These are phyloP conservation scores for Epichloe typhina DNA, from an alignment of 2,329 filamentous ascomycete genomes.

Conservation along the genomic window DNA sequence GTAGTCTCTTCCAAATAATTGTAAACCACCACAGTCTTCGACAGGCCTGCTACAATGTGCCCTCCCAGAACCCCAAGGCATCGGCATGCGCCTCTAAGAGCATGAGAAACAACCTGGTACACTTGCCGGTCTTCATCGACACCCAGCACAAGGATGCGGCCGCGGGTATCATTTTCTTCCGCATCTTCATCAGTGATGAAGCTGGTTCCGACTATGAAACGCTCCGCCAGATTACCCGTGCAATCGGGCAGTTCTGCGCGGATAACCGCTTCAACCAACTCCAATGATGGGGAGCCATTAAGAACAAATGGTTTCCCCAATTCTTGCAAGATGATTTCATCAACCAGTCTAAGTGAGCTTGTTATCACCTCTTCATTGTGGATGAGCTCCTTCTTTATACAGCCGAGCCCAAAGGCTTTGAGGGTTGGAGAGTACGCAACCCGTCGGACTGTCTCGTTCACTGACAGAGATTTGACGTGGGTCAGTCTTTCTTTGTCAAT, in stretches of 20 bases:
- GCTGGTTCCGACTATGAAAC: conserved; percentile 86
- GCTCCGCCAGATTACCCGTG: conserved; percentile 47
- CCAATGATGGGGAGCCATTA: conserved; percentile 32
- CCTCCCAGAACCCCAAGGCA: conserved; percentile 62
- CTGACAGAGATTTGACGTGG: conserved; percentile 67
- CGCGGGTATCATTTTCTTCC: conserved; percentile 36
- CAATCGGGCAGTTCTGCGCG: conserved; percentile 55
- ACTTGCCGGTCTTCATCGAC: conserved; percentile 62
- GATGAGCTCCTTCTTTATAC: conserved; percentile 60
- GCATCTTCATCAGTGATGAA: conserved; percentile 52
- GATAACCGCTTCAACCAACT: conserved; percentile 77
- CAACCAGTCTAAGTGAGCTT: conserved; percentile 77
- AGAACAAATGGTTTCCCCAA: conserved; percentile 58
- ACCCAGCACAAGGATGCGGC: conserved; percentile 75
- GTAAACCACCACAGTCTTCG: conserved; percentile 65
- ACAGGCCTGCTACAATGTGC: conserved; percentile 73
- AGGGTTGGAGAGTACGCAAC: conserved; percentile 73
- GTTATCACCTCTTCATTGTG: conserved; percentile 61
- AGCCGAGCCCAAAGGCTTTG: conserved; percentile 76
- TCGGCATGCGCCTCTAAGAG: conserved; percentile 68
- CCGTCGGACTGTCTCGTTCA: conserved; percentile 73
- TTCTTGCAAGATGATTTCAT: conserved; percentile 76
- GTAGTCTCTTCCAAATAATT: conserved; percentile 42
- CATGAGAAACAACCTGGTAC: conserved; percentile 55
- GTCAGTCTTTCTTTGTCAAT: conserved; percentile 80